Percentiles rank a stretch among this genome's conserved stretches.
Evolutionary conservation across 805 yeast genomes (phyloP).

Genomic region (Starmerella cellae): DNA sequence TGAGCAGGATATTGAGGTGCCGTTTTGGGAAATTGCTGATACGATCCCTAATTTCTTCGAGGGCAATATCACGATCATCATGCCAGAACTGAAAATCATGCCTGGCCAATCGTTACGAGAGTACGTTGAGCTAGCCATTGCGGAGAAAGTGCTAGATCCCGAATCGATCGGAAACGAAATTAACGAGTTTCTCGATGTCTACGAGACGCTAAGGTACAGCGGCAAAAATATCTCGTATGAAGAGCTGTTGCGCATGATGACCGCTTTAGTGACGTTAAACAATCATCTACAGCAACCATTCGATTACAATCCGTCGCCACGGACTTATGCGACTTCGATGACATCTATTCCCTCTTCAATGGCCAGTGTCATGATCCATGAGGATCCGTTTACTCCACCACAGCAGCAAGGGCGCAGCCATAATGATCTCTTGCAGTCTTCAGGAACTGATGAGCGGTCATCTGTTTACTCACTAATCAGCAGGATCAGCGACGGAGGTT

Average conservation of each 20-base stretch:
- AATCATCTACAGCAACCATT: conserved; percentile 10
- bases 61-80: conserved; percentile 16
- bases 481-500: neutral
- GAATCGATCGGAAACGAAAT: conserved; percentile 12
- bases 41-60: conserved; percentile 22
- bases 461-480: neutral
- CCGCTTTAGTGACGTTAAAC: conserved; percentile 18
- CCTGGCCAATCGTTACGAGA: conserved; percentile 41
- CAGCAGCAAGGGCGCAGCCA: neutral
- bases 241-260: conserved; percentile 50
- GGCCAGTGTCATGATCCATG: neutral
- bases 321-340: neutral
- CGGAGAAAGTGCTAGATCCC: conserved; percentile 19
- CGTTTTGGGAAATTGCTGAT: conserved; percentile 22
- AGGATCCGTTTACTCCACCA: neutral
- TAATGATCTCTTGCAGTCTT: neutral
- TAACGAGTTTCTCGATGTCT: conserved; percentile 35
- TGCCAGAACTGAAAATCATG: conserved; percentile 25
- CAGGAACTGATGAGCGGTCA: too few relatives aligned
- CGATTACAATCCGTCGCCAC: neutral
- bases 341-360: neutral
- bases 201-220: conserved; percentile 58
- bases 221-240: conserved; percentile 44
- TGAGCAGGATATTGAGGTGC: conserved; percentile 14
- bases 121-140: conserved; percentile 38